Evolutionary conservation across 768 basidiomycete genomes (phyloP).

Genomic region (Tubosaeta sp.): DNA sequence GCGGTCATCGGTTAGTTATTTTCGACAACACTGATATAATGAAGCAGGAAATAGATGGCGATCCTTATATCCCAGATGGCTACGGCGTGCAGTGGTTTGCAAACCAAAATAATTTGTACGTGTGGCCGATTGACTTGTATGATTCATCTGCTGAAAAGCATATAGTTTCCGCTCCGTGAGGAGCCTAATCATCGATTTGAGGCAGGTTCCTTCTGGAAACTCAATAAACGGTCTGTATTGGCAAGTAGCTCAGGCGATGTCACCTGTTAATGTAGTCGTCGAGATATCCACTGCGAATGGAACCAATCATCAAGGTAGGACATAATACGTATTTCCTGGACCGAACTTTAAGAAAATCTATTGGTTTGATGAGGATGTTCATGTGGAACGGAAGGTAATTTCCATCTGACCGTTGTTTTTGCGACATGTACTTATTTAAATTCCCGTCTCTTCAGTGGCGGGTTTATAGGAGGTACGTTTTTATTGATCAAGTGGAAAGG

Average conservation of each 20-base stretch:
- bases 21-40: not conserved
- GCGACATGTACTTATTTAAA: not conserved
- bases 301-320: slow-evolving; percentile 62
- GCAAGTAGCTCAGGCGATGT: slow-evolving; percentile 81
- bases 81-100: slow-evolving; percentile 21
- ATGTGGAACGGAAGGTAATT: slow-evolving; percentile 74
- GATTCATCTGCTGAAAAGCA: slow-evolving; percentile 1
- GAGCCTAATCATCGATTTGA: slow-evolving; percentile 70
- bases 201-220: slow-evolving; percentile 46
- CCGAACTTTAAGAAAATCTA: not conserved
- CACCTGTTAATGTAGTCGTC: slow-evolving; percentile 65
- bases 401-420: too few relatives aligned
- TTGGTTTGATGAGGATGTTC: slow-evolving; percentile 40
- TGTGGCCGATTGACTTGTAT: not conserved
- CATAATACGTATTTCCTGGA: not conserved
- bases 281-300: slow-evolving; percentile 60
- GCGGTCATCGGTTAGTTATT: slow-evolving; percentile 62
- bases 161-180: slow-evolving; percentile 63
- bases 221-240: slow-evolving; percentile 70
- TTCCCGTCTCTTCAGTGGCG: slow-evolving; percentile 28
- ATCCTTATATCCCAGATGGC: slow-evolving; percentile 65
- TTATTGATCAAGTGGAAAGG: too few relatives aligned
- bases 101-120: slow-evolving; percentile 24
- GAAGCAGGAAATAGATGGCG: slow-evolving; percentile 45
- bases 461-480: slow-evolving; percentile 52